phyloP scores from a whole-genome alignment of 1,139 yeast species.

The Yamadazyma friedrichii region DNA sequence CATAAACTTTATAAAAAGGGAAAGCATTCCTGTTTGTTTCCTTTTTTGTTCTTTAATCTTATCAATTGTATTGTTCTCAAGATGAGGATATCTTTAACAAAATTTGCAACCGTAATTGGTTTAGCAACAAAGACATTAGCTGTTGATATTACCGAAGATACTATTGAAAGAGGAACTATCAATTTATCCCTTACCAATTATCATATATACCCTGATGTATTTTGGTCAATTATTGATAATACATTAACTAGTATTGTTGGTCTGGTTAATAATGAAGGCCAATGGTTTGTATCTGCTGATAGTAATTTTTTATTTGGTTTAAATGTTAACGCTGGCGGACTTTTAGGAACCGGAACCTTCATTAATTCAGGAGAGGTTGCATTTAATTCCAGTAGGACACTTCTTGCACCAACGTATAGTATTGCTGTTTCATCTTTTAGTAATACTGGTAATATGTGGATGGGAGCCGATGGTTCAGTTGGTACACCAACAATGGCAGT shows the following conservation, averaged over 20 bases:
- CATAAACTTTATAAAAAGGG: too few relatives aligned
- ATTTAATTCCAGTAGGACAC: slow-evolving; percentile 19
- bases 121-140: not conserved
- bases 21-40: too few relatives aligned
- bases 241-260: slow-evolving; percentile 24
- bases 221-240: slow-evolving; percentile 30
- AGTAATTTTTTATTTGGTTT: slow-evolving; percentile 5
- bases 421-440: slow-evolving; percentile 20
- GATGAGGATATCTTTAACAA: not conserved
- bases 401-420: slow-evolving; percentile 18
- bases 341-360: slow-evolving; percentile 7
- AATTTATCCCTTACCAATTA: slow-evolving; percentile 19
- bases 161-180: slow-evolving; percentile 17
- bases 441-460: slow-evolving; percentile 27
- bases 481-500: slow-evolving; percentile 19
- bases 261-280: slow-evolving; percentile 21
- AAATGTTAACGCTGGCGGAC: not conserved
- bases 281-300: slow-evolving; percentile 19
- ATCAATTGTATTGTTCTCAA: too few relatives aligned
- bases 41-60: too few relatives aligned
- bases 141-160: slow-evolving; percentile 9
- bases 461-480: slow-evolving; percentile 22
- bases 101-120: not conserved
- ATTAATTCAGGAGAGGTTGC: slow-evolving; percentile 7
- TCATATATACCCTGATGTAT: slow-evolving; percentile 22